Conservation (phyloP, 345 rosid species). For the Citrus glauca region DNA sequence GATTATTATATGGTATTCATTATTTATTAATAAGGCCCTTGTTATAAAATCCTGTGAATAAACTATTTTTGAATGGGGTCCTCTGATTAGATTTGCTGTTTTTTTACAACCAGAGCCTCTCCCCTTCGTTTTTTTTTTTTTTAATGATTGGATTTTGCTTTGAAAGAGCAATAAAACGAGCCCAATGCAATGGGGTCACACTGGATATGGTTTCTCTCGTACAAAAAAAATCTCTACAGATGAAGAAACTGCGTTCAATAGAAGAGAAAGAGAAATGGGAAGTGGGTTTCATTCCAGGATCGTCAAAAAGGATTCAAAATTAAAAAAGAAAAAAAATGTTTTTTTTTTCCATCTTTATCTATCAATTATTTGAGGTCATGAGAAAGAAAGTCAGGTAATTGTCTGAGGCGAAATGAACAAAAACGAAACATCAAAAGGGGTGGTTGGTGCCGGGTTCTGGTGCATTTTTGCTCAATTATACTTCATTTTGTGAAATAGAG, state of each 20-base stretch:
- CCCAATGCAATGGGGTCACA: slow-evolving; percentile 14
- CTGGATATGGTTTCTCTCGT: slow-evolving; percentile 3
- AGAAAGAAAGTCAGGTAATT: not conserved
- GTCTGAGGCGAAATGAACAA: slow-evolving; percentile 20
- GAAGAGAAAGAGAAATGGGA: slow-evolving; percentile 9
- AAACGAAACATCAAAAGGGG: not conserved
- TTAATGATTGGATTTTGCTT: not conserved
- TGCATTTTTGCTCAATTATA: not conserved
- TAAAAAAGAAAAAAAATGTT: not conserved
- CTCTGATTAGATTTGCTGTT: no score
- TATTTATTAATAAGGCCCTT: no score
- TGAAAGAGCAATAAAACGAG: not conserved
- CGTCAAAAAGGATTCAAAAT: no score
- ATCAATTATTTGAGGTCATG: slow-evolving; percentile 16
- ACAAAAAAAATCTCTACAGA: not conserved
- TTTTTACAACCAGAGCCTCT: no score
- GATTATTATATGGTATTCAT: no score
- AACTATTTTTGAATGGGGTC: no score
- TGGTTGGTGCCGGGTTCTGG: not conserved
- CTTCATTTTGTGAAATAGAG: not conserved
- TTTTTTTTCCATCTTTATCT: not conserved
- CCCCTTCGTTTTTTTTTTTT: no score
- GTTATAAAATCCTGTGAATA: no score
- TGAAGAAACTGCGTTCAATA: slow-evolving; percentile 19
- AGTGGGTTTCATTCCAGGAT: slow-evolving; percentile 7